A percentile compares a stretch with the other conserved stretches of the same genome.
phyloP scores from a whole-genome alignment of 352 stramenopile species.

The Globisporangium paddicum region DNA sequence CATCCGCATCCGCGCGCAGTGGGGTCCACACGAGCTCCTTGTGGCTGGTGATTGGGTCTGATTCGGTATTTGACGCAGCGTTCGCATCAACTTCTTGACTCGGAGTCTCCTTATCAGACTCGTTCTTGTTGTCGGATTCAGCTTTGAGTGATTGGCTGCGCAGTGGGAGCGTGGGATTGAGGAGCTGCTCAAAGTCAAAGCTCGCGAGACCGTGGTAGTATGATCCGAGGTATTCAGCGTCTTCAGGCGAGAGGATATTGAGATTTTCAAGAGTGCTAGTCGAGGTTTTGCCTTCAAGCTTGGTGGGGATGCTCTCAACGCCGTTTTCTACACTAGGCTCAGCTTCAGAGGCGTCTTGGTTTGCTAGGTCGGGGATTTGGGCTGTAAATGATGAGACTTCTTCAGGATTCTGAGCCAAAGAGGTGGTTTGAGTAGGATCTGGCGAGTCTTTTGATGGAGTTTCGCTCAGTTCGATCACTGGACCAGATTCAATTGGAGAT shows the following conservation, averaged over 20 bases:
- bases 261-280: background rate
- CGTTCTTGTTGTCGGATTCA: background rate
- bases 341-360: background rate
- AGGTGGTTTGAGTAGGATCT: background rate
- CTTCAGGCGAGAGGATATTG: background rate
- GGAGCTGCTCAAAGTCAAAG: conserved; percentile 49
- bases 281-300: background rate
- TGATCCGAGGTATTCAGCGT: conserved; percentile 12
- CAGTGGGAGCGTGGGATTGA: conserved; percentile 25
- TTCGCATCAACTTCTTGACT: background rate
- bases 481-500: background rate
- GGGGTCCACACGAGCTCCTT: conserved; percentile 7
- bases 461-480: background rate
- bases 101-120: background rate
- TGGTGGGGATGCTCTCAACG: background rate
- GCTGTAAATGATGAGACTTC: background rate
- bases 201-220: conserved; percentile 31
- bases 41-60: background rate
- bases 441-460: background rate
- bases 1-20: conserved; percentile 12
- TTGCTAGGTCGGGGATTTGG: background rate
- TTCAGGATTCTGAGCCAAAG: background rate
- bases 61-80: background rate
- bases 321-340: background rate
- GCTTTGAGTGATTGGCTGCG: background rate